Conservation (phyloP, 306 rosid genomes). For the Medicago ruthenica region DNA sequence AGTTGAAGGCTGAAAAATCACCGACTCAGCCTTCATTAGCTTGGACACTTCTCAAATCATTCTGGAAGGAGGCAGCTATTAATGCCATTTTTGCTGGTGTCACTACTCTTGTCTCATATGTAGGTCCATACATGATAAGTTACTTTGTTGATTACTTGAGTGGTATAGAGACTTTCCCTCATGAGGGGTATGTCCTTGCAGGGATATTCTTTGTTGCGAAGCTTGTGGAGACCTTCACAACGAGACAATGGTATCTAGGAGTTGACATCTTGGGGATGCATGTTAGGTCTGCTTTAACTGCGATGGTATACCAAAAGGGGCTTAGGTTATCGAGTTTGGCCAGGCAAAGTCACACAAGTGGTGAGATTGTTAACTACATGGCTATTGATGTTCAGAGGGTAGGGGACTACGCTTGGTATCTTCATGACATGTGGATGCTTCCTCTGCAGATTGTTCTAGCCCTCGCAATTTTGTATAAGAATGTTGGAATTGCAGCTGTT, state of each 20-base stretch:
- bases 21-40: slow-evolving; percentile 80
- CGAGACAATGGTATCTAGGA: slow-evolving; percentile 97
- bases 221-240: slow-evolving; percentile 90
- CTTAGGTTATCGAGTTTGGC: slow-evolving; percentile 90
- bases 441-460: slow-evolving; percentile 95
- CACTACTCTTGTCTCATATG: slow-evolving; percentile 91
- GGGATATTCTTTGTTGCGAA: slow-evolving; percentile 87
- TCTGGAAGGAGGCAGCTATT: slow-evolving; percentile 95
- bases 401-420: slow-evolving; percentile 97
- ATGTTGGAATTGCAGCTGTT: slow-evolving; percentile 90
- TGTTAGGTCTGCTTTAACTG: slow-evolving; percentile 91
- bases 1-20: slow-evolving; percentile 70
- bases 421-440: slow-evolving; percentile 99
- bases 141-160: slow-evolving; percentile 94
- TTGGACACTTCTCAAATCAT: slow-evolving; percentile 86
- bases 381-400: slow-evolving; percentile 98
- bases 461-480: slow-evolving; percentile 94
- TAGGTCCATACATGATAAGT: slow-evolving; percentile 95
- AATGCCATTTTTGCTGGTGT: slow-evolving; percentile 94
- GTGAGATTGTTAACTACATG: slow-evolving; percentile 97
- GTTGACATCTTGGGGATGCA: slow-evolving; percentile 99
- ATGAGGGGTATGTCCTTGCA: slow-evolving; percentile 92
- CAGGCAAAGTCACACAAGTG: slow-evolving; percentile 95
- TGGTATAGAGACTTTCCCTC: slow-evolving; percentile 77
- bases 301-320: slow-evolving; percentile 93